phyloP scores from a whole-genome alignment of 768 basidiomycete species.

The Thelephora aurantiotincta region DNA sequence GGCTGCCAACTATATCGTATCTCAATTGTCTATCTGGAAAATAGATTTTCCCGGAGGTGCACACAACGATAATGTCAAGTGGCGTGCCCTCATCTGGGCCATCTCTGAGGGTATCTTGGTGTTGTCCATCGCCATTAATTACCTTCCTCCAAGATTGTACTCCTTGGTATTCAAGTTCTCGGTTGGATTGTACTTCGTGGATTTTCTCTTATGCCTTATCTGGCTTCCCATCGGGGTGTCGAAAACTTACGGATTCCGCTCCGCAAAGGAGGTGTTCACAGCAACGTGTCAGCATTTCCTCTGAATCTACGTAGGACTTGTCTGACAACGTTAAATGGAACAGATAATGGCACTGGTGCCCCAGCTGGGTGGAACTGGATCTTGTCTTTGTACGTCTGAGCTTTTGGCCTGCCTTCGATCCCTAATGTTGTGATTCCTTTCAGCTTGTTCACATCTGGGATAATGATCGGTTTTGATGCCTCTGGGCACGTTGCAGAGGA shows the following conservation, averaged over 20 bases:
- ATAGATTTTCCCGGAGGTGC: conserved; percentile 72
- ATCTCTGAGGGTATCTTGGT: conserved; percentile 62
- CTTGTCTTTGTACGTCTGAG: conserved; percentile 53
- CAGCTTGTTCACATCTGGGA: conserved; percentile 78
- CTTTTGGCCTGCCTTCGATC: not conserved
- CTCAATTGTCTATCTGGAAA: conserved; percentile 69
- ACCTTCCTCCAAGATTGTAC: conserved; percentile 65
- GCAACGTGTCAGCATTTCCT: conserved; percentile 42
- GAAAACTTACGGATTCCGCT: conserved; percentile 79
- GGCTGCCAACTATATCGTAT: conserved; percentile 82
- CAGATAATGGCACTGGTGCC: conserved; percentile 85
- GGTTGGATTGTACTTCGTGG: conserved; percentile 61
- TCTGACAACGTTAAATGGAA: not conserved
- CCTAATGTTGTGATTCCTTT: not conserved
- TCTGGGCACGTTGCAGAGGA: conserved; percentile 20
- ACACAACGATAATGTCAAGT: conserved; percentile 62
- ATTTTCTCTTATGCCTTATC: conserved; percentile 78
- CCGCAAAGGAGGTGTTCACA: conserved; percentile 73
- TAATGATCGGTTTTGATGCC: conserved; percentile 75
- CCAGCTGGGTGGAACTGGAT: conserved; percentile 87
- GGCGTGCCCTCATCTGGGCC: conserved; percentile 77
- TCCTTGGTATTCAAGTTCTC: conserved; percentile 69
- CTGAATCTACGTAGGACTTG: not conserved
- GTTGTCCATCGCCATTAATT: conserved; percentile 69
- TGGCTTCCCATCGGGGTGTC: conserved; percentile 91